These are phyloP conservation scores for Stachybotrys elegans DNA, from an alignment of 2,329 filamentous ascomycete species.

Conservation along the genomic window DNA sequence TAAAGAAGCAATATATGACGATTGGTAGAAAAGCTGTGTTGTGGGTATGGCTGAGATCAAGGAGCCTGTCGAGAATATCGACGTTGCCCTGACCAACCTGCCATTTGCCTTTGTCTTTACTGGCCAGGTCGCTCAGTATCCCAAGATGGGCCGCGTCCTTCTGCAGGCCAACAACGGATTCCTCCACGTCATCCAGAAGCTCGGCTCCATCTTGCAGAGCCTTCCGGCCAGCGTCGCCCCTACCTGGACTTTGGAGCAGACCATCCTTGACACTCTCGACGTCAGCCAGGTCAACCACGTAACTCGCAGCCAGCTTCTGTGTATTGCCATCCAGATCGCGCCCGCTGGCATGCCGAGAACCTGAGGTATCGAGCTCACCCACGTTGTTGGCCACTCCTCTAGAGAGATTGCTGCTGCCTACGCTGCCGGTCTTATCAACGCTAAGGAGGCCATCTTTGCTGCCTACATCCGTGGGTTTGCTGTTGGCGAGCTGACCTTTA, in stretches of 20 bases:
- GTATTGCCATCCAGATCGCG: conserved; percentile 29
- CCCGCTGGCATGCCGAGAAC: conserved; percentile 20
- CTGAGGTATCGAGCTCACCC: conserved; percentile 3
- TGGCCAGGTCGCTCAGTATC: conserved; percentile 19
- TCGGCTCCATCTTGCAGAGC: conserved; percentile 4
- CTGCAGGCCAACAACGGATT: conserved; percentile 7
- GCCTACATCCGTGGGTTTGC: not conserved
- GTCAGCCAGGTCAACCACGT: conserved; percentile 9
- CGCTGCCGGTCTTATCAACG: conserved; percentile 7
- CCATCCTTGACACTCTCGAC: conserved; percentile 10
- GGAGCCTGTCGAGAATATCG: too few relatives aligned
- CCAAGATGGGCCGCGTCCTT: conserved; percentile 13
- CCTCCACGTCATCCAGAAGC: conserved; percentile 7
- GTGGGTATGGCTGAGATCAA: not conserved
- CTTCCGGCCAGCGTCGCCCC: conserved; percentile 3
- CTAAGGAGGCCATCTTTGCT: conserved; percentile 6
- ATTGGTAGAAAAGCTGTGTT: not conserved
- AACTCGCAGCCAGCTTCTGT: conserved; percentile 22
- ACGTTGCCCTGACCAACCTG: too few relatives aligned
- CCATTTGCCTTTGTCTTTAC: conserved; percentile 15
- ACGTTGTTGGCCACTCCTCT: conserved; percentile 13
- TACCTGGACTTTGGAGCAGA: conserved; percentile 5
- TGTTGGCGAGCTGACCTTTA: not conserved
- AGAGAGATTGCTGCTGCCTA: conserved; percentile 14
- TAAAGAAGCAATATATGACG: too few relatives aligned